Conservation (phyloP, 345 rosid genomes). For the Syzygium aqueum region DNA sequence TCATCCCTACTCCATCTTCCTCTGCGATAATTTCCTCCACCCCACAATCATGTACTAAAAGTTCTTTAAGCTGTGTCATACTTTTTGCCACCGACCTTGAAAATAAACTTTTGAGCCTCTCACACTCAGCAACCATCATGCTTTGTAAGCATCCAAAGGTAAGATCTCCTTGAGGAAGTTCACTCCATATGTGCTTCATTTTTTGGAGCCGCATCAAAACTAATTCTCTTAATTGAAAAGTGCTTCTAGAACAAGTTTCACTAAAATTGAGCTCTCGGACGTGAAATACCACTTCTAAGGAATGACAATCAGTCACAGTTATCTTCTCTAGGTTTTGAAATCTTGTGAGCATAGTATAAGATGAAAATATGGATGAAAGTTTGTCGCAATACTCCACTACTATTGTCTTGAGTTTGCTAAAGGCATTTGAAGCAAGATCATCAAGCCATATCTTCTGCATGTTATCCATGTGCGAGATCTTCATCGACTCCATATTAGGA, state of each 20-base stretch:
- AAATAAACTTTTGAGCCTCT: not conserved
- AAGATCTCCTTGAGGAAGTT: not conserved
- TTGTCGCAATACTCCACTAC: not conserved
- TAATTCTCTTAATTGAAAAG: not conserved
- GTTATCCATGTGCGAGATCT: not conserved
- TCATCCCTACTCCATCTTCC: not conserved
- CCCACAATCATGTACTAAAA: not conserved
- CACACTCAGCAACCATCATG: accelerated
- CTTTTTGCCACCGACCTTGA: not conserved
- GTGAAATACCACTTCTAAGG: not conserved
- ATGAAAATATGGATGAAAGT: not conserved
- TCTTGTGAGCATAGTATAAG: not conserved
- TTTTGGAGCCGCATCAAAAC: accelerated
- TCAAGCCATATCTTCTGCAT: not conserved
- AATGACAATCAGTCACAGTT: not conserved
- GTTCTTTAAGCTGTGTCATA: not conserved
- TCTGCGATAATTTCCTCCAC: not conserved
- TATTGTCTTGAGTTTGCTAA: not conserved
- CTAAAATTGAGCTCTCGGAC: not conserved
- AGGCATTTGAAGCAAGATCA: not conserved
- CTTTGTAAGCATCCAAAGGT: not conserved
- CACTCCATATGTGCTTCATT: not conserved
- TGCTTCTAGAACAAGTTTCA: accelerated
- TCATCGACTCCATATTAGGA: not conserved
- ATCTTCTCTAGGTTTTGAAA: not conserved